Percentiles rank a stretch among this genome's conserved stretches.
Conservation (phyloP, 441 rosid species). For the Raphanus hybrid region DNA sequence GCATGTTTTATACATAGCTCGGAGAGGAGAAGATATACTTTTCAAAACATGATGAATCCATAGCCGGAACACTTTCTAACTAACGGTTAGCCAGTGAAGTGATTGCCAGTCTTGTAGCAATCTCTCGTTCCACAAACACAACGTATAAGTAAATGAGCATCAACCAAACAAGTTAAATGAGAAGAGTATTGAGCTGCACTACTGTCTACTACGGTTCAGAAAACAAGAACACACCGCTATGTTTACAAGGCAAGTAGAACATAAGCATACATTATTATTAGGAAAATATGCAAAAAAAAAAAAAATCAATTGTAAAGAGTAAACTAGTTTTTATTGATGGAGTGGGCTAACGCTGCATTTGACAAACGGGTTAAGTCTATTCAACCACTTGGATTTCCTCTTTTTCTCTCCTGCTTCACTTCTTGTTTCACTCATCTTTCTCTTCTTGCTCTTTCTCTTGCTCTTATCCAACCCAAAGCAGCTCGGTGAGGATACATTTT, state of each 20-base stretch:
- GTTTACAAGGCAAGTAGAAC: conserved; percentile 22
- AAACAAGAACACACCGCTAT: neutral
- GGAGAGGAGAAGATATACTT: conserved; percentile 5
- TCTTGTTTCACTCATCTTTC: conserved; percentile 38
- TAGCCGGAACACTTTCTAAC: neutral
- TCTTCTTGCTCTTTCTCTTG: conserved; percentile 32
- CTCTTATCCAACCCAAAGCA: conserved; percentile 35
- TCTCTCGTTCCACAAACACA: conserved; percentile 6
- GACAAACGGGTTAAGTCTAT: conserved; percentile 36
- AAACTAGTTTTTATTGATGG: conserved; percentile 12
- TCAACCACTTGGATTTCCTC: conserved; percentile 39
- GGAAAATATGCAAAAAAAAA: neutral
- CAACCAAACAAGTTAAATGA: neutral
- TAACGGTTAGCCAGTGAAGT: no score
- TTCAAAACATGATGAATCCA: conserved; percentile 1
- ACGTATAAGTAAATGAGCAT: neutral
- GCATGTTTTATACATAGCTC: conserved; percentile 21
- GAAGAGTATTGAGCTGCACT: neutral
- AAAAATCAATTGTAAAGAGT: neutral
- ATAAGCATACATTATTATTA: conserved; percentile 2
- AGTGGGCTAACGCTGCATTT: conserved; percentile 23
- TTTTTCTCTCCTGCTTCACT: conserved; percentile 30
- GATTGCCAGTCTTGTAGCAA: neutral
- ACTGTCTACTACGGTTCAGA: neutral
- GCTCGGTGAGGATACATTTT: conserved; percentile 4